Percentiles rank a stretch among this genome's conserved stretches.
phyloP scores from a whole-genome alignment of 2,329 filamentous ascomycete species.

The Magnaporthiopsis incrustans region DNA sequence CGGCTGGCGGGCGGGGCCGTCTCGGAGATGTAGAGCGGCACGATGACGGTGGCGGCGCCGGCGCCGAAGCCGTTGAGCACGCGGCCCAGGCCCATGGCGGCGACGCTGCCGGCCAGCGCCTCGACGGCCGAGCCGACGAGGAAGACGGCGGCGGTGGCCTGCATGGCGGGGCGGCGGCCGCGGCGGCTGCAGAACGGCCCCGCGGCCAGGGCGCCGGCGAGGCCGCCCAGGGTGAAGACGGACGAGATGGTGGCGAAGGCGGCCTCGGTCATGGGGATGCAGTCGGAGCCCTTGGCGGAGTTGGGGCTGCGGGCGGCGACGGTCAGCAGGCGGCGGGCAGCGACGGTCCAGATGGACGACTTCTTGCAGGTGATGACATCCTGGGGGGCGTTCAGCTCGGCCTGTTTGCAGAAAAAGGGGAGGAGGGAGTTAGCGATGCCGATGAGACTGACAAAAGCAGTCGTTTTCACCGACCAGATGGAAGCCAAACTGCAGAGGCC shows the following conservation, averaged over 20 bases:
- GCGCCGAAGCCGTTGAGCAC: constrained; percentile 76
- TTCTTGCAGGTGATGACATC: constrained; percentile 83
- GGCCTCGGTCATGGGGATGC: constrained; percentile 78
- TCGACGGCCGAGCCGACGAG: constrained; percentile 68
- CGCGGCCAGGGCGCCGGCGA: constrained; percentile 71
- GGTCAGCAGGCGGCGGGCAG: constrained; percentile 24
- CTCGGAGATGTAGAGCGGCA: constrained; percentile 91
- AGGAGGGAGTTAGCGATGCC: constrained; percentile 3
- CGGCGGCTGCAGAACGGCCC: constrained; percentile 71
- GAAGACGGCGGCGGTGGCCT: constrained; percentile 69
- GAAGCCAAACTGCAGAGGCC: constrained; percentile 89
- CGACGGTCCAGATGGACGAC: constrained; percentile 28
- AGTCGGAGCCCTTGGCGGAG: constrained; percentile 42
- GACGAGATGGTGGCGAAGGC: constrained; percentile 83
- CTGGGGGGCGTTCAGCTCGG: constrained; percentile 91
- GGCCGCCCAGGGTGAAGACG: constrained; percentile 82
- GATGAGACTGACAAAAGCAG: neutral
- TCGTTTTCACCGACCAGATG: constrained; percentile 57
- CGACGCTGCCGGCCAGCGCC: constrained; percentile 60
- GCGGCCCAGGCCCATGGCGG: constrained; percentile 63
- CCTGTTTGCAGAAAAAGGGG: constrained; percentile 39
- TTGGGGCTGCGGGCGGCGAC: neutral
- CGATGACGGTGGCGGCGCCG: constrained; percentile 84
- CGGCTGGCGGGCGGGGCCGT: constrained; percentile 67
- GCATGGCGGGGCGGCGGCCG: constrained; percentile 71